Evolutionary conservation across 352 stramenopile genomes (phyloP), one percentile per base, ranked within the genome.

Genomic region (Pythium graminicola): DNA sequence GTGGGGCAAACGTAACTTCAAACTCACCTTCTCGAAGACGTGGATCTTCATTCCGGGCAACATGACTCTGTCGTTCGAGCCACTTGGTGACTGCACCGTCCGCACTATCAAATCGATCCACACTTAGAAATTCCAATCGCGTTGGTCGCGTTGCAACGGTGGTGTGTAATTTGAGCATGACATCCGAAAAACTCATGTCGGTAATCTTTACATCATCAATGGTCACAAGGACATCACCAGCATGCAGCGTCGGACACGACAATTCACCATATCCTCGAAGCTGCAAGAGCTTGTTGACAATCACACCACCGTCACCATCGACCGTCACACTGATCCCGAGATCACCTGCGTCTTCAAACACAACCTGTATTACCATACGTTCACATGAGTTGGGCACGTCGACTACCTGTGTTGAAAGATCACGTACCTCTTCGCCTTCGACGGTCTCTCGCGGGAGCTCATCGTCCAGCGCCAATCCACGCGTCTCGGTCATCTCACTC

Each of bases 151-250:
- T 60, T 11, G 47, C 38, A 4, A 17, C 56, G 1, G 61, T 59
- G 8, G 57, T 54, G 20, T 48, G 58, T 2, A 76, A 43, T 11
- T 45, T 44, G 5, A 27, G 10, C 68, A 73, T 73, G 28, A 73
- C 53, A 13, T 67, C 57, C 1, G 38, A 17, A 45, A 73, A 76
- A 4, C 45, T 27, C 17, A 62, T 27, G 2, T 60, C 52, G 1
- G 50, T 20, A 3, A 72, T 36, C 10, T 50, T 26, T 17, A 39
- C 31, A 6, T 41, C 29, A 43, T 69, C 64, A 41, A 74, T 60
- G 17, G 65, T 45, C 4, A 77, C 65, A 13, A 77, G 52, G 24
- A 77, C 57, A 11, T 74, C 65, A 16, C 69, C 68, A 17, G 31
- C 32, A 9, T 48, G 22, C 11, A 76, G 56, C 20, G 57, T 57